Evolutionary conservation across 306 rosid genomes (phyloP).

Genomic region (Quercus bicolor): DNA sequence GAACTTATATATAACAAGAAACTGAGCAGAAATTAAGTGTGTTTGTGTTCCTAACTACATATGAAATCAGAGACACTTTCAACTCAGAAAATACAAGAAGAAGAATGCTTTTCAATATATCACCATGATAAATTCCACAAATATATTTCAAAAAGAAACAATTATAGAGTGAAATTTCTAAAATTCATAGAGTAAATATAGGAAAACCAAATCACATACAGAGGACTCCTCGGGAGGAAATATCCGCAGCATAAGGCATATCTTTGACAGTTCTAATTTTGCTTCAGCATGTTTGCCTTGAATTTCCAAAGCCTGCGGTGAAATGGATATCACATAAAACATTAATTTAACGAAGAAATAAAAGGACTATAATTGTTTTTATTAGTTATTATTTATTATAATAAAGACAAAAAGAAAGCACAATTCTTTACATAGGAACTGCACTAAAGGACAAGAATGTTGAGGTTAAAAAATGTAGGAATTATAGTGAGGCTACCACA

Average conservation of each 20-base stretch:
- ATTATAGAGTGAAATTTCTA: conserved; percentile 1
- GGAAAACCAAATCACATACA: conserved; percentile 42
- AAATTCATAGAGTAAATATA: neutral
- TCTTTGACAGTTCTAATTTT: conserved; percentile 67
- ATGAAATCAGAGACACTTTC: neutral
- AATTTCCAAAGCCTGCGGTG: conserved; percentile 73
- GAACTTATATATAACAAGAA: no score
- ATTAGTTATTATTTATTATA: neutral
- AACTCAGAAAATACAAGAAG: neutral
- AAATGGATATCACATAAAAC: neutral
- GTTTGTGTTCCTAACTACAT: neutral
- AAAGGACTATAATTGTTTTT: neutral
- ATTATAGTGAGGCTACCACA: neutral
- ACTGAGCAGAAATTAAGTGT: neutral
- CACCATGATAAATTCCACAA: neutral
- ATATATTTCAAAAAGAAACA: neutral
- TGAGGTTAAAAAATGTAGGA: neutral
- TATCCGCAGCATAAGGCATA: conserved; percentile 60
- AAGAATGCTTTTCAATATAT: neutral
- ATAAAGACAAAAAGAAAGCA: neutral
- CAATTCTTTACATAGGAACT: neutral
- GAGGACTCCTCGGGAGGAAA: conserved; percentile 92
- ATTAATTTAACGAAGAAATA: neutral
- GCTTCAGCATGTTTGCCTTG: conserved; percentile 79
- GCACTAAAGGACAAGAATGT: neutral